Percentiles rank a stretch among this genome's conserved stretches.
These are phyloP conservation scores for Rubus parviflorus DNA, from an alignment of 306 rosid species.

Conservation along the genomic window DNA sequence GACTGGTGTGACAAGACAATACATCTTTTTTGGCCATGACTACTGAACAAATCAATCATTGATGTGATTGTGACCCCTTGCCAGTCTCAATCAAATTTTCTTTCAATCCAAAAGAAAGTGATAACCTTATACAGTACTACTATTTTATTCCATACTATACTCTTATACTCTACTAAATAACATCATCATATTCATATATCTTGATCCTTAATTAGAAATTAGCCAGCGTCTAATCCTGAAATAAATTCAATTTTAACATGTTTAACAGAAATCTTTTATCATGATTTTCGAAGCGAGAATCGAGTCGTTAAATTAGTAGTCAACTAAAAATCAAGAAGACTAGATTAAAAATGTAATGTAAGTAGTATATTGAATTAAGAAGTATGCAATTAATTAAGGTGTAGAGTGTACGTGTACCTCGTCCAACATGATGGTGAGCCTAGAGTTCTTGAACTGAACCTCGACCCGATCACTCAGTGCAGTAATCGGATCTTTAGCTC, in stretches of 20 bases:
- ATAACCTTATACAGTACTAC: conserved; percentile 2
- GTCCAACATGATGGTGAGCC: conserved; percentile 26
- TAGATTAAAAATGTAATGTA: neutral
- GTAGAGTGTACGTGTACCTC: conserved; percentile 20
- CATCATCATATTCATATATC: neutral
- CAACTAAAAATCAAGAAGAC: too few relatives aligned
- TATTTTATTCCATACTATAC: neutral
- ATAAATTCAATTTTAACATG: neutral
- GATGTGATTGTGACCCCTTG: conserved; percentile 27
- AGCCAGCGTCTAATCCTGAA: neutral
- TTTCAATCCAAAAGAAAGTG: neutral
- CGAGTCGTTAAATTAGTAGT: too few relatives aligned
- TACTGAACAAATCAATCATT: conserved; percentile 20
- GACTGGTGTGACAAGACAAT: conserved; percentile 28
- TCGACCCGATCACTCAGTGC: conserved; percentile 5
- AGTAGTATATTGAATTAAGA: neutral
- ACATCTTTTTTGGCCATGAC: conserved; percentile 16
- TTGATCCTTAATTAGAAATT: too few relatives aligned
- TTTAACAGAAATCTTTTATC: neutral
- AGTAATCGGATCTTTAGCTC: neutral
- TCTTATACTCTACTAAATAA: neutral
- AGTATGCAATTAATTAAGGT: neutral
- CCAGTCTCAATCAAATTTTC: conserved; percentile 22
- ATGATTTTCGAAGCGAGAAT: too few relatives aligned
- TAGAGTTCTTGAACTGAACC: conserved; percentile 20